Conservation (phyloP, 345 rosid genomes). For the Tarenaya hassleriana region DNA sequence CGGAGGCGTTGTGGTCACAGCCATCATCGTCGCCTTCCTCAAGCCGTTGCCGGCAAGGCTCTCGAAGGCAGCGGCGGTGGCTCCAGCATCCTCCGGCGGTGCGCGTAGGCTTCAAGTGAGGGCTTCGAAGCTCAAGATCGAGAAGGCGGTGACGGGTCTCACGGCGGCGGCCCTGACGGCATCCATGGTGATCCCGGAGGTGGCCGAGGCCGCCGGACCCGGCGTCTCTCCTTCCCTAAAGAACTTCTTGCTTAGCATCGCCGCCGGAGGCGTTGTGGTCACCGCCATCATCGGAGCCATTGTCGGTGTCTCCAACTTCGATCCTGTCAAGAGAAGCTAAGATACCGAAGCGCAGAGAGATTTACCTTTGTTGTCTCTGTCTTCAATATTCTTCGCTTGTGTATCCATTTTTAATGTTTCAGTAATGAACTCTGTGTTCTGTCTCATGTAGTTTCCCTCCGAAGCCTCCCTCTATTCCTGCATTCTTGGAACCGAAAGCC, state of each 20-base stretch:
- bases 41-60: constrained; percentile 54
- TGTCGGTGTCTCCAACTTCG: constrained; percentile 66
- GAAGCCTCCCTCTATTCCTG: too few species aligned
- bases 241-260: constrained; percentile 89
- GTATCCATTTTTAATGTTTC: constrained; percentile 18
- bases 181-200: constrained; percentile 69
- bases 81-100: constrained; percentile 21
- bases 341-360: neutral
- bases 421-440: constrained; percentile 17
- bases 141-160: constrained; percentile 63
- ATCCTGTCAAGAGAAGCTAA: constrained; percentile 64
- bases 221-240: constrained; percentile 75
- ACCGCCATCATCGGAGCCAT: constrained; percentile 54
- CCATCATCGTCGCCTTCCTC: constrained; percentile 36
- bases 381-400: constrained; percentile 2
- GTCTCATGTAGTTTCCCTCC: neutral
- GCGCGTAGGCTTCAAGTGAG: constrained; percentile 34
- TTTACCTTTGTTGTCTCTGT: constrained; percentile 9
- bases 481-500: too few species aligned
- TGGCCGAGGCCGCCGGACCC: constrained; percentile 71
- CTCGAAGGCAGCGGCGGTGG: constrained; percentile 28
- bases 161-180: constrained; percentile 72
- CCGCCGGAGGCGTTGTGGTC: constrained; percentile 66
- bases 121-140: constrained; percentile 54
- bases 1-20: constrained; percentile 65